Evolutionary conservation across 148 eudicot species (phyloP).

Genomic region (Spergularia marina): DNA sequence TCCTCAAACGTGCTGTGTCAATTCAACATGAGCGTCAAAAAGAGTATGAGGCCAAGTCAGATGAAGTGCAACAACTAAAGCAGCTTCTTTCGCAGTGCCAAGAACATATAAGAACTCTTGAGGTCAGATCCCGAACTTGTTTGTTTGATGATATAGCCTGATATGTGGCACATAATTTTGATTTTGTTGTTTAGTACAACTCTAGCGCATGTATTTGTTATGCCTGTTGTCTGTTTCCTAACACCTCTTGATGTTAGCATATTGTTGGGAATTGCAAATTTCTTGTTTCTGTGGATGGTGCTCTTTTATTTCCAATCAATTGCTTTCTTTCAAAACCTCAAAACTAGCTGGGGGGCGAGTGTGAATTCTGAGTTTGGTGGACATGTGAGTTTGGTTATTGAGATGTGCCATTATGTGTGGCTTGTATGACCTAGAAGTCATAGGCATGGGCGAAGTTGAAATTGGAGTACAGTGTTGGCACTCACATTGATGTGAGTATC

Average conservation of each 20-base stretch:
- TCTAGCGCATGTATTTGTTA: background rate
- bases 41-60: constrained; percentile 61
- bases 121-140: constrained; percentile 40
- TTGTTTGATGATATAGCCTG: background rate
- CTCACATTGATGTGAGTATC: background rate
- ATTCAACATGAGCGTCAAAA: constrained; percentile 86
- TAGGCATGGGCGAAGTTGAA: background rate
- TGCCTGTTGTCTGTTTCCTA: background rate
- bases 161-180: background rate
- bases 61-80: constrained; percentile 67
- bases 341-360: background rate
- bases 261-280: background rate
- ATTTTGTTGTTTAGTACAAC: background rate
- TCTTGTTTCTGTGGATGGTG: background rate
- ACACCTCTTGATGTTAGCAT: background rate
- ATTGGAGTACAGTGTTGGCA: background rate
- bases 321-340: background rate
- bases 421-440: background rate
- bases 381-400: background rate
- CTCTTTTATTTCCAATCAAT: background rate
- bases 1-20: constrained; percentile 77
- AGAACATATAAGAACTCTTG: constrained; percentile 74
- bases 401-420: background rate
- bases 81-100: constrained; percentile 79
- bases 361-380: background rate